Base-by-base conservation (phyloP, 495 filamentous ascomycete genomes). In the Tuber borchii region DNA sequence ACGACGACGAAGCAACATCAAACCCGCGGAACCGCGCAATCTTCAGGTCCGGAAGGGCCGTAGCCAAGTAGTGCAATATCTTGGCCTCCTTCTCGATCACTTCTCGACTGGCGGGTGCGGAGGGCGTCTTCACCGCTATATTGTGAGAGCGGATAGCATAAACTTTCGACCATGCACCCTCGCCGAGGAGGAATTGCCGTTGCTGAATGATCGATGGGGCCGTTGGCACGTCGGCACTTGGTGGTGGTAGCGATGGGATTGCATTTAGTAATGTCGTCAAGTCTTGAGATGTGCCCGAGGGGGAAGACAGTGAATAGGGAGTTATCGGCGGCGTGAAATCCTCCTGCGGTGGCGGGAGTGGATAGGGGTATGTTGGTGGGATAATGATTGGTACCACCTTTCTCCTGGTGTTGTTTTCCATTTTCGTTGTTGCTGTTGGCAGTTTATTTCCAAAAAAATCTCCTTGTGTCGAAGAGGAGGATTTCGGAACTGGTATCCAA, bases 81-180 rank as follows among this genome's bases (percentile, higher is more conserved):
- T 43, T 31, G 1, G 81, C 81, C 40, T 83, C 81, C 0, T 70
- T 39, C 7, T 71, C 44, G 42, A 83, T 74, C 45, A 82, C 75
- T n/a, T 42, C 40, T 14, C 51, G 69, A 9, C 75, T 73, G 4
- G 42, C 40, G 17, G 74, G 39, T n/a, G 45, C 10, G 26, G 56
- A 65, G 3, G 81, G 81, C 0, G 76, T 74, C 75, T 83, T 83
- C 72, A 82, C 68, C 26, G 81, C 81, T 26, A 82, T 61, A 3
- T 71, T 40, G 39, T 20, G 26, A 1, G 48, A 39, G 1, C 40
- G 68, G n/a, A 72, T 68, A 19, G 61, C 56, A 37, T 74, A 73
- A 1, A 83, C 81, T 31, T 17, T 42, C 12, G 81, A 78, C 81
- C 81, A 83, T 26, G 76, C 81, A 12, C 81, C 81, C 40, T 70